Evolutionary conservation across 2,329 filamentous ascomycete species (phyloP), one percentile per base, ranked within the genome.

Genomic region (Talaromyces amestolkiae): DNA sequence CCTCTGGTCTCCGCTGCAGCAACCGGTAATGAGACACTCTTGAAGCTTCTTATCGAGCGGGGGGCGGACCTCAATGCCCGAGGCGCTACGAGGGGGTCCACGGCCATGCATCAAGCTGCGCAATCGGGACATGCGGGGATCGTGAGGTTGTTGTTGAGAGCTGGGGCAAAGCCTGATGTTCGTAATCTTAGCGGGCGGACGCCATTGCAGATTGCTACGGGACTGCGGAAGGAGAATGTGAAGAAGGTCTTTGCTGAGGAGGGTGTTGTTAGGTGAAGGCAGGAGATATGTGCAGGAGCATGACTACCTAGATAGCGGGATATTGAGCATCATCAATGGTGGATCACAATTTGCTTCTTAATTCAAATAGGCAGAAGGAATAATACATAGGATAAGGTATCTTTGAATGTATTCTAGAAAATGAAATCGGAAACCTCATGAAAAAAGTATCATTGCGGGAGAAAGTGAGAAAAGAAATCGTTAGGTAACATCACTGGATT

Each of bases 231-330:
- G 19, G 58, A 35, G 58, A 60, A 60, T 13, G 58, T 47, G 39
- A 60, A 60, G 58, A 60, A 60, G n/a, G 58, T 60, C 3, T 60
- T 60, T 60, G 41, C 41, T 19, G 58, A 60, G 41, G 58, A 35
- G 41, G 27, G 27, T 45, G 11, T 33, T 60, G 58, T 47, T n/a
- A 19, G 10, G 24, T 51, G 51, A 45, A 54, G 35, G 51, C 3
- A 3, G 17, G 31, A 19, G 51, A 35, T 31, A 31, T 31, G 6
- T 31, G 4, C 27, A 31, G 27, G 27, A 35, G 17, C 27, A 35
- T 10, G 10, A 17, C 51, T 10, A 13, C 15, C 3, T 56, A 31
- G 1, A 3, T 4, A 10, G 35, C 35, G 13, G 43, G 1, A 56
- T 15, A 35, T 35, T 19, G 31, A 56, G 17, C 15, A 56, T 17